A percentile compares a stretch with the other conserved stretches of the same genome.
These are phyloP conservation scores for Ustulina deusta DNA, from an alignment of 2,329 filamentous ascomycete species.

Conservation along the genomic window DNA sequence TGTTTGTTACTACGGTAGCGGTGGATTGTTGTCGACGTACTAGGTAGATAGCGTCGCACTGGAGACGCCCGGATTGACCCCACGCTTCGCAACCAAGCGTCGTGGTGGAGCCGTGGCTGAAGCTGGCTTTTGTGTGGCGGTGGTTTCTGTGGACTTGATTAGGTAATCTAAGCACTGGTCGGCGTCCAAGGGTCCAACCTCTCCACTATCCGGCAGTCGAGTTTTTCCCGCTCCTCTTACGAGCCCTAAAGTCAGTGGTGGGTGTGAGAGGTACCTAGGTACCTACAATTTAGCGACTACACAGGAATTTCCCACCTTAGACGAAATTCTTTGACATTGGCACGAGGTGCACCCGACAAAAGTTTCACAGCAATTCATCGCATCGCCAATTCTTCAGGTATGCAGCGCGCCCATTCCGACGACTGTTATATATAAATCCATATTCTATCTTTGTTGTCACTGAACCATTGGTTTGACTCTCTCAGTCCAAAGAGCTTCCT, in stretches of 20 bases:
- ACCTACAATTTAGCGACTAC: slow-evolving; percentile 50
- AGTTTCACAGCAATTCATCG: slow-evolving; percentile 49
- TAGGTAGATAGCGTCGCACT: not conserved
- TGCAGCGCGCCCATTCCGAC: slow-evolving; percentile 31
- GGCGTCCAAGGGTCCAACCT: not conserved
- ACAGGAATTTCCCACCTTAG: slow-evolving; percentile 48
- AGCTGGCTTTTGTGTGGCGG: slow-evolving; percentile 22
- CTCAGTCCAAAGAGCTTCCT: slow-evolving; percentile 17
- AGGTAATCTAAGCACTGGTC: not conserved
- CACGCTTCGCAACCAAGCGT: not conserved
- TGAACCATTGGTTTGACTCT: not conserved
- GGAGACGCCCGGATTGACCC: too few relatives aligned
- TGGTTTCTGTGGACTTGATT: slow-evolving; percentile 6
- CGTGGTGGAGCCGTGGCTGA: slow-evolving; percentile 28
- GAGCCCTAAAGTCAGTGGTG: slow-evolving; percentile 42
- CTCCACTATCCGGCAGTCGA: slow-evolving; percentile 35
- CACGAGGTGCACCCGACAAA: slow-evolving; percentile 43
- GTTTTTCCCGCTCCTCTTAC: slow-evolving; percentile 38
- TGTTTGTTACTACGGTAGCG: slow-evolving; percentile 13
- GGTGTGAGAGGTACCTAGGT: slow-evolving; percentile 43
- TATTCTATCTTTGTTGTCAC: not conserved
- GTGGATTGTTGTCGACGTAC: not conserved
- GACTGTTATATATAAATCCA: not conserved
- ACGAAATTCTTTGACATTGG: slow-evolving; percentile 49
- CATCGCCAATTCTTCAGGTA: slow-evolving; percentile 51